phyloP scores from a whole-genome alignment of 78 protist species.

The Pelomyxa schiedti region DNA sequence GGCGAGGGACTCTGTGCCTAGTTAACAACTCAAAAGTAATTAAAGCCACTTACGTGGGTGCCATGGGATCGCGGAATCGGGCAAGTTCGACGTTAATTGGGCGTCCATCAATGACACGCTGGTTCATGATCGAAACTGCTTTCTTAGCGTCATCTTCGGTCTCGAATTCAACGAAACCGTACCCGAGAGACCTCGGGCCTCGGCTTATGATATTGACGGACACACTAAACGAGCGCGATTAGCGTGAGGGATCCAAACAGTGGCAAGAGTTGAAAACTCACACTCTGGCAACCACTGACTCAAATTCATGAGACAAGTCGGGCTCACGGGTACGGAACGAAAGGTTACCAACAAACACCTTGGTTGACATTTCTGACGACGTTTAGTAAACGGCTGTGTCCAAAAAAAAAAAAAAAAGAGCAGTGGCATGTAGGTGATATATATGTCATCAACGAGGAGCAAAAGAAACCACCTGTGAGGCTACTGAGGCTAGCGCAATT shows the following conservation, averaged over 20 bases:
- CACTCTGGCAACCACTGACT: not conserved
- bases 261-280: not conserved
- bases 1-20: not conserved
- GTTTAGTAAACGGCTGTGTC: too few species aligned
- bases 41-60: not conserved
- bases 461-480: too few species aligned
- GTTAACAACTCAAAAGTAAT: too few species aligned
- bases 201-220: not conserved
- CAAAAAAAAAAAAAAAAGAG: too few species aligned
- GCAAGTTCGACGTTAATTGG: not conserved
- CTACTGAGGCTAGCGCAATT: too few species aligned
- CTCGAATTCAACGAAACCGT: not conserved
- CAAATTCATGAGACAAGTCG: not conserved
- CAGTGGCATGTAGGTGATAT: too few species aligned
- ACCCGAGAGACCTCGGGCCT: not conserved
- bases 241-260: not conserved
- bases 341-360: conserved; percentile 1
- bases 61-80: not conserved
- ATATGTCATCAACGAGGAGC: too few species aligned
- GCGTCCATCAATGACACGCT: not conserved
- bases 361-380: too few species aligned
- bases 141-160: not conserved
- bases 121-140: not conserved
- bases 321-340: not conserved
- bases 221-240: not conserved